Evolutionary conservation across 352 stramenopile species (phyloP), one percentile per base, ranked within the genome.

Genomic region (Globisporangium alternatum): DNA sequence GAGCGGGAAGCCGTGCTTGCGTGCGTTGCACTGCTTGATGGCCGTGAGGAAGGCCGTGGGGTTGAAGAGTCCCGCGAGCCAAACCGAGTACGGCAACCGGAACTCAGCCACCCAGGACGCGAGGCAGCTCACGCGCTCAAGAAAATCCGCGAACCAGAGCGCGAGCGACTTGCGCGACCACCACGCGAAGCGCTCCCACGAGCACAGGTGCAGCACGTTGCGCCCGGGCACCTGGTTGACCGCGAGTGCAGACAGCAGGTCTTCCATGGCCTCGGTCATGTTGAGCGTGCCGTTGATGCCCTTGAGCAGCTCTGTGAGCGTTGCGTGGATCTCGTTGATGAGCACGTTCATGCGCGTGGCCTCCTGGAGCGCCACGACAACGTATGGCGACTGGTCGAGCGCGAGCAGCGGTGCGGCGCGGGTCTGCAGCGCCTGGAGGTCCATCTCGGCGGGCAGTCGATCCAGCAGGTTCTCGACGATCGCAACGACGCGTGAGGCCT

Each of bases 241-340:
- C 25, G 75, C 71, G 1, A 95, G 72, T 19, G 86, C 79, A 0
- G 75, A 65, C 22, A 84, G 73, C 0, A 98, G 72, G 47, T 97
- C 88, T 48, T 98, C 92, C 88, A 98, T 97, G 9, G 80, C 44
- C 51, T 96, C 85, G 12, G 91, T 96, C 86, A 96, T 96, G 57
- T 89, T 96, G 30, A 96, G 75, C 7, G 85, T 86, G 31, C 87
- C 87, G 44, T 91, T 80, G 67, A 96, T 83, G n/a, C 86, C 87
- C 56, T 93, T 92, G 43, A 74, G 83, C 1, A 96, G 62, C 25
- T 96, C 86, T 0, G 77, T 56, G 2, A 96, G 69, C 35, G 78
- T 91, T 30, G 70, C 49, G 6, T 81, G 78, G 51, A 95, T 85
- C 60, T 92, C 81, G 0, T 68, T 58, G 25, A 95, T 62, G 19